These are phyloP conservation scores for Raffaelea ambrosiae DNA, from an alignment of 2,329 filamentous ascomycete genomes.

Conservation along the genomic window DNA sequence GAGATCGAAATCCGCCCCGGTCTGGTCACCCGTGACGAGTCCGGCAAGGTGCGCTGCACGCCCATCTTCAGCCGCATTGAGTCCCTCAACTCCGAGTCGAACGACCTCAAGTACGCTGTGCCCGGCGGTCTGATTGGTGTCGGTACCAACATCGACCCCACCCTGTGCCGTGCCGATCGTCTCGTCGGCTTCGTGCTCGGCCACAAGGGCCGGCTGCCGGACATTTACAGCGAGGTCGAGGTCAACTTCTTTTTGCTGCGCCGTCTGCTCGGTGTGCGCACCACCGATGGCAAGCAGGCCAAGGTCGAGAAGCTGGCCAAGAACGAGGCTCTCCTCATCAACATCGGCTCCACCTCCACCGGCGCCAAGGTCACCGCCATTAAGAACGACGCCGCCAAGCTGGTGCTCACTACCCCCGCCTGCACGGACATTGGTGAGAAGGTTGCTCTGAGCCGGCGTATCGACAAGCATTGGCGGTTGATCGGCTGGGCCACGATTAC, in stretches of 20 bases:
- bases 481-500: conserved; percentile 85
- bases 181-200: conserved; percentile 96
- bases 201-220: conserved; percentile 84
- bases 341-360: conserved; percentile 95
- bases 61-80: conserved; percentile 95
- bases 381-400: conserved; percentile 94
- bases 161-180: conserved; percentile 96
- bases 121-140: conserved; percentile 97
- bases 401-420: conserved; percentile 84
- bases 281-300: conserved; percentile 95
- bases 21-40: conserved; percentile 91
- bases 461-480: conserved; percentile 98
- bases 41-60: conserved; percentile 89
- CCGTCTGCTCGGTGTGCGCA: conserved; percentile 90
- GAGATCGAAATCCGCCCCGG: conserved; percentile 99
- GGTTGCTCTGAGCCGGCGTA: conserved; percentile 90
- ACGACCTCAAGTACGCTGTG: conserved; percentile 96
- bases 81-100: conserved; percentile 93
- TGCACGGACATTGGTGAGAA: conserved; percentile 98
- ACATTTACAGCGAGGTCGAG: conserved; percentile 97
- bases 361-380: conserved; percentile 96
- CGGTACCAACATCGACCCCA: conserved; percentile 93
- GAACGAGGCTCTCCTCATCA: conserved; percentile 99
- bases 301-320: conserved; percentile 98
- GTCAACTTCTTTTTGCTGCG: conserved; percentile 99